Evolutionary conservation across 257 asterid genomes (phyloP).

Genomic region (Capsicum rhomboideum): DNA sequence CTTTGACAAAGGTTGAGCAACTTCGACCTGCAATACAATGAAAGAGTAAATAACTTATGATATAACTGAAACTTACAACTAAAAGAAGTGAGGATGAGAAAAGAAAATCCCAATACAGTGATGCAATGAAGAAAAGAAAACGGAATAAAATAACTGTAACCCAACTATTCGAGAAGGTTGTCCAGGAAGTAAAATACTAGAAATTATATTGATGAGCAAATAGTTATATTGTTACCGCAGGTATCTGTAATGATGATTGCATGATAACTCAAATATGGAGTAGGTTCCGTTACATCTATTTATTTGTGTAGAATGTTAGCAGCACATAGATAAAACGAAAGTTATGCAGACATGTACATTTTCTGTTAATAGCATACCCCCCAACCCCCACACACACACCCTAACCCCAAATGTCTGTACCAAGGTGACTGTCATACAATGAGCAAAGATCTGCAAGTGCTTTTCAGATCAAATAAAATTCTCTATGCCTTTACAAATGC

Average conservation of each 20-base stretch:
- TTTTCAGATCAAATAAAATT: background rate
- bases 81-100: background rate
- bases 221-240: background rate
- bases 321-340: no score
- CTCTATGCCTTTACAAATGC: background rate
- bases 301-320: no score
- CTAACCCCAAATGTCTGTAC: background rate
- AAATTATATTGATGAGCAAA: background rate
- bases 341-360: no score
- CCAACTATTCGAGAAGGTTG: background rate
- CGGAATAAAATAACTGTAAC: background rate
- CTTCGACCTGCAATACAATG: constrained; percentile 46
- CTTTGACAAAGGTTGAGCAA: constrained; percentile 64
- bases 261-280: background rate
- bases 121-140: background rate
- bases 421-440: background rate
- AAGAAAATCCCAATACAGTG: background rate
- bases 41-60: background rate
- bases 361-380: background rate
- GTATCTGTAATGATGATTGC: background rate
- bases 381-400: no score
- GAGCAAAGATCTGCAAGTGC: background rate
- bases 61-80: background rate
- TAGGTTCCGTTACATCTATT: background rate
- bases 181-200: background rate